Conservation (phyloP, 306 rosid species). For the Glycyrrhiza uralensis region DNA sequence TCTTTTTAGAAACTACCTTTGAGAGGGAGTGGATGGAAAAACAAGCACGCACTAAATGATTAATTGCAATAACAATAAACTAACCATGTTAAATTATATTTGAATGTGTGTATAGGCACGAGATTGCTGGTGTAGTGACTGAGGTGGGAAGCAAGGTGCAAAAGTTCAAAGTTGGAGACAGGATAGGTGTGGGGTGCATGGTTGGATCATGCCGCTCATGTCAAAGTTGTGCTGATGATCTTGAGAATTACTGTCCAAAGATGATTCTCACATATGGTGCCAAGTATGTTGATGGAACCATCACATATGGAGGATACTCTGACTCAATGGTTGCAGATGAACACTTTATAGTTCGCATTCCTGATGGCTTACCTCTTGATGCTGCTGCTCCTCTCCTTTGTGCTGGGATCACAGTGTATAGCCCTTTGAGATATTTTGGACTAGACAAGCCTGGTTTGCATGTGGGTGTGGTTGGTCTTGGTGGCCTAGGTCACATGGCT, state of each 20-base stretch:
- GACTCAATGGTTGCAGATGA: constrained; percentile 45
- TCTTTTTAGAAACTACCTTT: too few relatives aligned
- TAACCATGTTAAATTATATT: too few relatives aligned
- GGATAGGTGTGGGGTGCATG: constrained; percentile 56
- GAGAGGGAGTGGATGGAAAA: too few relatives aligned
- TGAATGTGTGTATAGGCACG: constrained; percentile 39
- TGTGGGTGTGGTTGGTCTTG: constrained; percentile 59
- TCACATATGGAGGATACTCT: constrained; percentile 63
- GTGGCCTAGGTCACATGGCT: constrained; percentile 62
- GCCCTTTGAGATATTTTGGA: constrained; percentile 47
- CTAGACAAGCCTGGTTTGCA: constrained; percentile 48
- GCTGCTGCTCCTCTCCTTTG: constrained; percentile 62
- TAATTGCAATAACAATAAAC: too few relatives aligned
- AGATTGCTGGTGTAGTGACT: constrained; percentile 54
- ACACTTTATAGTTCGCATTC: constrained; percentile 39
- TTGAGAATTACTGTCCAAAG: constrained; percentile 51
- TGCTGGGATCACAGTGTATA: constrained; percentile 66
- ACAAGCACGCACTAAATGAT: too few relatives aligned
- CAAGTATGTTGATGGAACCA: constrained; percentile 39
- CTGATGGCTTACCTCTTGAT: constrained; percentile 43
- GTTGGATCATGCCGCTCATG: constrained; percentile 54
- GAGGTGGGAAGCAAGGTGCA: constrained; percentile 58
- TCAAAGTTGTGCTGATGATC: constrained; percentile 35
- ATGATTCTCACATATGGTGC: constrained; percentile 31
- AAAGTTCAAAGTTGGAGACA: constrained; percentile 57